phyloP scores from a whole-genome alignment of 2,329 filamentous ascomycete genomes.

The Fusarium verrucosum region DNA sequence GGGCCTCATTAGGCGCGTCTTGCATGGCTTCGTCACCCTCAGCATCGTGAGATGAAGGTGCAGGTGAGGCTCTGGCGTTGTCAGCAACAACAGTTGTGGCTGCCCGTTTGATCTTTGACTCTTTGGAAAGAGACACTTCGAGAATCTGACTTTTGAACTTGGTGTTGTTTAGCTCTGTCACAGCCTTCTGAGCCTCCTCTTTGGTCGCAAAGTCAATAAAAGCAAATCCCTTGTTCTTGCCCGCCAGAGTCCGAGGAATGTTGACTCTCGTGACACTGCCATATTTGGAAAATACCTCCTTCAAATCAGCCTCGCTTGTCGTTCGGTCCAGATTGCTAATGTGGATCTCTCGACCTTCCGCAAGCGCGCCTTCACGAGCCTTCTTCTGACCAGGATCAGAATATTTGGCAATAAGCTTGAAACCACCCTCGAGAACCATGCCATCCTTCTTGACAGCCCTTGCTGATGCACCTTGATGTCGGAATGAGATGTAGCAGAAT shows the following conservation, averaged over 20 bases:
- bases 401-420: slow-evolving; percentile 79
- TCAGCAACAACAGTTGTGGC: slow-evolving; percentile 56
- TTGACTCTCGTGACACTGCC: slow-evolving; percentile 79
- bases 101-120: slow-evolving; percentile 65
- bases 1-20: slow-evolving; percentile 37
- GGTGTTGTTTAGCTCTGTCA: slow-evolving; percentile 74
- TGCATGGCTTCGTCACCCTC: slow-evolving; percentile 54
- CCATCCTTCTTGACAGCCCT: slow-evolving; percentile 79
- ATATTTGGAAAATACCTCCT: slow-evolving; percentile 76
- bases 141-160: slow-evolving; percentile 75
- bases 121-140: slow-evolving; percentile 68
- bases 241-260: slow-evolving; percentile 73
- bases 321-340: slow-evolving; percentile 73
- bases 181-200: slow-evolving; percentile 72
- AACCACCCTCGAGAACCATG: slow-evolving; percentile 71
- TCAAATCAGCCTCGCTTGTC: slow-evolving; percentile 73
- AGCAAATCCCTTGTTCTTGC: slow-evolving; percentile 78
- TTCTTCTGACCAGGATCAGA: slow-evolving; percentile 85
- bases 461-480: slow-evolving; percentile 71
- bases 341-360: slow-evolving; percentile 89
- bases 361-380: slow-evolving; percentile 77
- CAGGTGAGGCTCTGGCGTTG: slow-evolving; percentile 48
- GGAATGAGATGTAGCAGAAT: slow-evolving; percentile 97
- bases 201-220: slow-evolving; percentile 81
- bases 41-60: slow-evolving; percentile 47